phyloP scores from a whole-genome alignment of 768 basidiomycete genomes.

The Suillus alpinus region DNA sequence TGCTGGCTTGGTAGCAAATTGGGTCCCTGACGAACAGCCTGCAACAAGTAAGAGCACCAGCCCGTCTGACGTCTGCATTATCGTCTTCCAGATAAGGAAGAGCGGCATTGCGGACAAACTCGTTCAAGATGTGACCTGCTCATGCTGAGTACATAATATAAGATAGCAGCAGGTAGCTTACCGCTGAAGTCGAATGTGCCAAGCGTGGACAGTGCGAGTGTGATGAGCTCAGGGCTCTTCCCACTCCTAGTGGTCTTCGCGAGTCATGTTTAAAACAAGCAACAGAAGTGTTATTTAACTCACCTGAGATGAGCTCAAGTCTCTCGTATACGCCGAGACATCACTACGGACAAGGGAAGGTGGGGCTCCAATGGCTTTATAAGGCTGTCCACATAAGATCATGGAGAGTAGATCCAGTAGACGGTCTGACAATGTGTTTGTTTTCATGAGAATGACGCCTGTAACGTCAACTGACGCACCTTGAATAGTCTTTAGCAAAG shows the following conservation, averaged over 20 bases:
- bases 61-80: slow-evolving; percentile 78
- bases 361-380: slow-evolving; percentile 87
- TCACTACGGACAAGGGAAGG: slow-evolving; percentile 56
- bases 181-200: slow-evolving; percentile 95
- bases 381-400: slow-evolving; percentile 79
- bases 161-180: slow-evolving; percentile 27
- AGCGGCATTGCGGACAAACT: slow-evolving; percentile 90
- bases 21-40: slow-evolving; percentile 91
- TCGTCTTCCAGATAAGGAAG: slow-evolving; percentile 95
- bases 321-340: slow-evolving; percentile 44
- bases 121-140: slow-evolving; percentile 87
- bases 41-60: slow-evolving; percentile 91
- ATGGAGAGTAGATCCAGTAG: slow-evolving; percentile 81
- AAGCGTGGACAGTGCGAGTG: slow-evolving; percentile 81
- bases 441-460: neutral
- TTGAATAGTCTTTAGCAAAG: slow-evolving; percentile 89
- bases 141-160: neutral
- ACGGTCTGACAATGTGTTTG: slow-evolving; percentile 56
- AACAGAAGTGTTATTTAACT: neutral
- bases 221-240: slow-evolving; percentile 66
- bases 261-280: neutral
- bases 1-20: slow-evolving; percentile 93
- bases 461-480: slow-evolving; percentile 39
- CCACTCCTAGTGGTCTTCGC: slow-evolving; percentile 44
- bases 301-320: slow-evolving; percentile 51